A percentile compares a stretch with the other conserved stretches of the same genome.
phyloP scores from a whole-genome alignment of 176 grass and related monocot species.

The Ampelocalamus luodianensis region DNA sequence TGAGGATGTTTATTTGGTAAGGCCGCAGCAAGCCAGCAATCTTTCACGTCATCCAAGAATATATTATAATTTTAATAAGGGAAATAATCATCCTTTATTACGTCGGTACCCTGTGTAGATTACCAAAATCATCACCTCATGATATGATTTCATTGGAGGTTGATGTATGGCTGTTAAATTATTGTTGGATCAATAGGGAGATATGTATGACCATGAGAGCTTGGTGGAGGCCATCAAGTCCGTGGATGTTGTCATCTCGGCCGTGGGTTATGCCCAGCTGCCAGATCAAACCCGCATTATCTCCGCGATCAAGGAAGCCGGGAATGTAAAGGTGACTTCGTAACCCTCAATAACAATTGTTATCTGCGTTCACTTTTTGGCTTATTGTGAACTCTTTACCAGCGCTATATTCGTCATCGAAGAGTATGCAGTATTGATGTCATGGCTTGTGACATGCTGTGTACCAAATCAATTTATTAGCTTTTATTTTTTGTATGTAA shows the following conservation, averaged over 20 bases:
- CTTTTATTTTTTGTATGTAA: neutral
- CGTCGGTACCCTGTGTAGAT: neutral
- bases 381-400: neutral
- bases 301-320: slow-evolving; percentile 66
- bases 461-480: too few species aligned
- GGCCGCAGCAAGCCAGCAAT: neutral
- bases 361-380: neutral
- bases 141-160: neutral
- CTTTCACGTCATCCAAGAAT: neutral
- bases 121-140: neutral
- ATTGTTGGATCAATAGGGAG: slow-evolving; percentile 49
- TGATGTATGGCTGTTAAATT: neutral
- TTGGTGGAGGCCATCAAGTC: slow-evolving; percentile 54
- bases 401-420: neutral
- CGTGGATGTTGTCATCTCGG: slow-evolving; percentile 69
- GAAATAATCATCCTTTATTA: neutral
- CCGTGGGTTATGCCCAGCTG: slow-evolving; percentile 55
- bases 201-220: slow-evolving; percentile 70
- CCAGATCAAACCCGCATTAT: slow-evolving; percentile 68
- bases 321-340: slow-evolving; percentile 60
- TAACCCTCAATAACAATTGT: neutral
- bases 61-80: neutral
- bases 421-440: too few species aligned
- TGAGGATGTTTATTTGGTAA: neutral
- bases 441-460: too few species aligned